A percentile compares a stretch with the other conserved stretches of the same genome.
These are phyloP conservation scores for Penicillium ochrochloron DNA, from an alignment of 495 filamentous ascomycete species.

Conservation along the genomic window DNA sequence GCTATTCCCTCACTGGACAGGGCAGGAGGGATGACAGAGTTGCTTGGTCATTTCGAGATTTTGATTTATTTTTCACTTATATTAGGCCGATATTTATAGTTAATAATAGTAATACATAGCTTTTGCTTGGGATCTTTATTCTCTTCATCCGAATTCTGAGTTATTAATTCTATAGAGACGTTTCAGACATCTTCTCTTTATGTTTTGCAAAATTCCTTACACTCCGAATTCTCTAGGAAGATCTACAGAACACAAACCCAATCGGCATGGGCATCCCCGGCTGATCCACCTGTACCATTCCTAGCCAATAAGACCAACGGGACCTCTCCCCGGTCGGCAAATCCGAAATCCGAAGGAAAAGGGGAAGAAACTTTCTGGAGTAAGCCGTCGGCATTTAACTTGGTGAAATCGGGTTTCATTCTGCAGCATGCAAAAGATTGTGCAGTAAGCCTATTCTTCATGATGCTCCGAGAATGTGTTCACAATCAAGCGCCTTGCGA, in stretches of 20 bases:
- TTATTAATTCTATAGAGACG: background rate
- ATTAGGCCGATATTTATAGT: constrained; percentile 18
- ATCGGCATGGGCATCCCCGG: background rate
- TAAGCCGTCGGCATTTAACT: background rate
- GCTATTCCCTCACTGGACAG: constrained; percentile 13
- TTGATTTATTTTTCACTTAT: constrained; percentile 24
- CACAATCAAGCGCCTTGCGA: background rate
- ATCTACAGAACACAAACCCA: background rate
- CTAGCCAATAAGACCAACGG: constrained; percentile 4
- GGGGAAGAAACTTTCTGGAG: constrained; percentile 4
- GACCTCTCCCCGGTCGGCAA: background rate
- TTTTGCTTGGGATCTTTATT: constrained; percentile 10
- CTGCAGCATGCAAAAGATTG: background rate
- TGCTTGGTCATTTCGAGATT: constrained; percentile 38
- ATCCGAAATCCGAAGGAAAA: background rate
- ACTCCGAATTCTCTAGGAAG: background rate
- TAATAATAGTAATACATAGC: constrained; percentile 39
- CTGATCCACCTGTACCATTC: background rate
- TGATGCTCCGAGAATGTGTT: background rate
- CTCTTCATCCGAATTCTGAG: background rate
- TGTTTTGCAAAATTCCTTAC: background rate
- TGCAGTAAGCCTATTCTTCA: background rate
- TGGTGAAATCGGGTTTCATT: background rate
- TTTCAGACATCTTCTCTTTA: no score
- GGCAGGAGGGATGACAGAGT: constrained; percentile 17